Conservation (phyloP, 2,329 filamentous ascomycete species). For the Phialophora verrucosa region DNA sequence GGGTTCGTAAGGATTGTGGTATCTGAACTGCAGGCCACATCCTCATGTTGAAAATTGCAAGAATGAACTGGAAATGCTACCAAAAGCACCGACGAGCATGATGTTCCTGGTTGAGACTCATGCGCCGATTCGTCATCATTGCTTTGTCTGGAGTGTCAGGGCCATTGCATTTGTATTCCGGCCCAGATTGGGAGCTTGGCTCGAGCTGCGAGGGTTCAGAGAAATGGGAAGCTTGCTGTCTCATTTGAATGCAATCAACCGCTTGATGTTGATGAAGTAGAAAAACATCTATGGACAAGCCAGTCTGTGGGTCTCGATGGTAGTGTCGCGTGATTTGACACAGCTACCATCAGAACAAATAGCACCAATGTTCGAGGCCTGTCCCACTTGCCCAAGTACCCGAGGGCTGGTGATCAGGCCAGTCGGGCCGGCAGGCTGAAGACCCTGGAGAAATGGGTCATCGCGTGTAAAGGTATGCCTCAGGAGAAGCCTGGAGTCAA, state of each 20-base stretch:
- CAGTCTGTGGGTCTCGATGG: neutral
- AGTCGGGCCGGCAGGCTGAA: neutral
- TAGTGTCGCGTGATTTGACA: neutral
- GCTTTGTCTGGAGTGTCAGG: neutral
- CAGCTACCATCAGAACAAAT: neutral
- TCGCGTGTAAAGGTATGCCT: neutral
- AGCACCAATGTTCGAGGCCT: neutral
- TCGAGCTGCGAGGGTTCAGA: neutral
- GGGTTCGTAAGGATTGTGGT: neutral
- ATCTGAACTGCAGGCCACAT: neutral
- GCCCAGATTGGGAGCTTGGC: slow-evolving; percentile 10
- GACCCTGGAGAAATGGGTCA: neutral
- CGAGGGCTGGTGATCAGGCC: neutral
- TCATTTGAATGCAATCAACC: neutral
- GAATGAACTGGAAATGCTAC: neutral
- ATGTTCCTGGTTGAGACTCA: slow-evolving; percentile 6
- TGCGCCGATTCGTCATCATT: neutral
- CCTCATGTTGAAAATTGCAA: neutral
- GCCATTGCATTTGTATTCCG: slow-evolving; percentile 2
- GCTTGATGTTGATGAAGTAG: neutral
- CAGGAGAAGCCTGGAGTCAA: neutral
- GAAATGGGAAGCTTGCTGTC: neutral
- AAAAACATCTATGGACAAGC: neutral
- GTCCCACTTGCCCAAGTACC: neutral
- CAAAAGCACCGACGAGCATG: neutral